A percentile compares a stretch with the other conserved stretches of the same genome.
These are phyloP conservation scores for Fusarium albosuccineum DNA, from an alignment of 2,329 filamentous ascomycete genomes.

Conservation along the genomic window DNA sequence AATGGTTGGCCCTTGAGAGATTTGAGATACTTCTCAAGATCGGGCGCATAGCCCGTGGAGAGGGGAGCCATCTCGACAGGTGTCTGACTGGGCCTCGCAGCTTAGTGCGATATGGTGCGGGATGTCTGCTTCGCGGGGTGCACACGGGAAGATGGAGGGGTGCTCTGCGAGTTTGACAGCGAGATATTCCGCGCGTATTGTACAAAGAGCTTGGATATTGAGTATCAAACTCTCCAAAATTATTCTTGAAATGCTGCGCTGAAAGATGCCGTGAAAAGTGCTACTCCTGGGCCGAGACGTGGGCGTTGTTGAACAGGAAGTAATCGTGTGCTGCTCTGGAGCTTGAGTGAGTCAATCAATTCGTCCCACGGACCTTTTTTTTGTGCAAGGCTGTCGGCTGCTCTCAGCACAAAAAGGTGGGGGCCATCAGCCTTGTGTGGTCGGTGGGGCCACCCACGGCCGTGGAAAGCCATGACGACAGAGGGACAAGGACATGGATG, in stretches of 20 bases:
- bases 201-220: background rate
- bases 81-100: conserved; percentile 17
- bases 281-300: conserved; percentile 8
- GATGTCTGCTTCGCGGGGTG: conserved; percentile 36
- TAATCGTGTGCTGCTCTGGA: conserved; percentile 20
- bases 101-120: conserved; percentile 34
- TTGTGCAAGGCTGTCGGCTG: conserved; percentile 44
- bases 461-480: conserved; percentile 34
- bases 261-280: conserved; percentile 4
- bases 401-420: conserved; percentile 28
- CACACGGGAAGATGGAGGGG: conserved; percentile 30
- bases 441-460: conserved; percentile 24
- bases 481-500: conserved; percentile 15
- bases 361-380: conserved; percentile 42
- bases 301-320: conserved; percentile 24
- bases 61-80: conserved; percentile 52
- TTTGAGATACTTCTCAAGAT: conserved; percentile 82
- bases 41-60: conserved; percentile 69
- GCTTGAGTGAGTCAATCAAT: conserved; percentile 44
- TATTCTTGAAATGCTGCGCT: background rate
- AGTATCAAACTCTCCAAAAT: background rate
- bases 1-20: conserved; percentile 80
- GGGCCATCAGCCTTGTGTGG: conserved; percentile 39
- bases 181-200: conserved; percentile 19
- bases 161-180: conserved; percentile 20